Evolutionary conservation across 2,329 filamentous ascomycete genomes (phyloP).

Genomic region (Beauveria caledonica): DNA sequence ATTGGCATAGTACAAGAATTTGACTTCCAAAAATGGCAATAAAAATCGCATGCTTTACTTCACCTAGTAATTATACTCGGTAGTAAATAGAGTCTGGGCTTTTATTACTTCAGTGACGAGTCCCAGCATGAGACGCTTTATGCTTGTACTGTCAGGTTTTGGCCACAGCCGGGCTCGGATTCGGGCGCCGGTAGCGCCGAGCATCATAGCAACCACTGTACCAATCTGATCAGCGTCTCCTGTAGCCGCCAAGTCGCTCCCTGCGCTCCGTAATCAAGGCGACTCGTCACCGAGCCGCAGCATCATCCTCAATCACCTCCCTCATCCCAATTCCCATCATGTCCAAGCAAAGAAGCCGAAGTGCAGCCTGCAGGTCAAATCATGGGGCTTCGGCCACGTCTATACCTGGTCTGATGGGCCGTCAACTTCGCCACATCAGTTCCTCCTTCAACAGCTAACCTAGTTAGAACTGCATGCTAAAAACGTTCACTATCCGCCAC

Average conservation of each 20-base stretch:
- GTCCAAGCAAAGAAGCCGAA: conserved; percentile 33
- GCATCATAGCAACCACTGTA: too few relatives aligned
- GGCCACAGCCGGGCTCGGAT: too few relatives aligned
- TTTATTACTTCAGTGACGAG: too few relatives aligned
- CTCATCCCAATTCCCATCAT: conserved; percentile 13
- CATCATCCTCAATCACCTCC: not conserved
- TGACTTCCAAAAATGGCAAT: not conserved
- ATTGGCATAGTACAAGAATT: too few relatives aligned
- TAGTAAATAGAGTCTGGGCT: too few relatives aligned
- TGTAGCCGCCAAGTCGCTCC: not conserved
- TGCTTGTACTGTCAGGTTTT: too few relatives aligned
- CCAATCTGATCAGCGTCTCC: too few relatives aligned
- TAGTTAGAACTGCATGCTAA: conserved; percentile 28
- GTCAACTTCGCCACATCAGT: conserved; percentile 38
- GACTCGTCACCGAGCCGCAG: not conserved
- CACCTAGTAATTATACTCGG: too few relatives aligned
- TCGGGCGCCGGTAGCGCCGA: too few relatives aligned
- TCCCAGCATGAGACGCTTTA: too few relatives aligned
- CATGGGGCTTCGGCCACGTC: conserved; percentile 61
- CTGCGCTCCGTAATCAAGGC: not conserved
- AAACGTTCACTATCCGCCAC: conserved; percentile 60
- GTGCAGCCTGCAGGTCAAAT: conserved; percentile 55
- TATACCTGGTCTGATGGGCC: conserved; percentile 66
- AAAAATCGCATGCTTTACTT: not conserved
- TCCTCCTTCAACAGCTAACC: conserved; percentile 5